Evolutionary conservation across 768 basidiomycete genomes (phyloP).

Genomic region (Boletellus emodensis): DNA sequence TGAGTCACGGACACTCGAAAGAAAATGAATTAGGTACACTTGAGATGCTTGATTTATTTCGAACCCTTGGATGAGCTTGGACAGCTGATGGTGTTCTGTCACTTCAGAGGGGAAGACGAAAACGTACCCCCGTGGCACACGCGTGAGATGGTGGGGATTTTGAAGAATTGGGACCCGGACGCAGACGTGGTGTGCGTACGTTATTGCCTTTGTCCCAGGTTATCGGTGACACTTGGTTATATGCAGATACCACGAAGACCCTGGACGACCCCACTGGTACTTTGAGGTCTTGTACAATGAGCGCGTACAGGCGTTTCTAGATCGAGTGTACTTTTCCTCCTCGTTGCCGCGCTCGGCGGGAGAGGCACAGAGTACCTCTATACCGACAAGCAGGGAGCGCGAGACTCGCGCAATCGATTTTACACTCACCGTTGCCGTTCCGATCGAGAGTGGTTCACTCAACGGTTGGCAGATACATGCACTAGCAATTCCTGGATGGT

Average conservation of each 20-base stretch:
- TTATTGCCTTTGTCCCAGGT: not conserved
- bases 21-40: not conserved
- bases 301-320: slow-evolving; percentile 54
- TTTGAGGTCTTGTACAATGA: slow-evolving; percentile 51
- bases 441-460: slow-evolving; percentile 64
- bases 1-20: slow-evolving; percentile 27
- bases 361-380: not conserved
- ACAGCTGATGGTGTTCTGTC: not conserved
- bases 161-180: slow-evolving; percentile 54
- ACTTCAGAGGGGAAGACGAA: slow-evolving; percentile 65
- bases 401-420: slow-evolving; percentile 38
- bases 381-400: not conserved
- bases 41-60: not conserved
- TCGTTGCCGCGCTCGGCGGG: not conserved
- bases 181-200: slow-evolving; percentile 50
- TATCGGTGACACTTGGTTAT: not conserved
- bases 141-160: slow-evolving; percentile 55
- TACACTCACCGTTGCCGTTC: slow-evolving; percentile 69
- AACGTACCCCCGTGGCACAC: slow-evolving; percentile 90
- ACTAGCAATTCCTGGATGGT: slow-evolving; percentile 68
- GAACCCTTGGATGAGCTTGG: not conserved
- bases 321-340: slow-evolving; percentile 25
- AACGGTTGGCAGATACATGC: slow-evolving; percentile 66
- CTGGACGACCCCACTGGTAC: slow-evolving; percentile 69
- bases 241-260: slow-evolving; percentile 59